These are phyloP conservation scores for Umbelopsis isabellina DNA, from an alignment of 192 early-diverging fungal genomes.

Conservation along the genomic window DNA sequence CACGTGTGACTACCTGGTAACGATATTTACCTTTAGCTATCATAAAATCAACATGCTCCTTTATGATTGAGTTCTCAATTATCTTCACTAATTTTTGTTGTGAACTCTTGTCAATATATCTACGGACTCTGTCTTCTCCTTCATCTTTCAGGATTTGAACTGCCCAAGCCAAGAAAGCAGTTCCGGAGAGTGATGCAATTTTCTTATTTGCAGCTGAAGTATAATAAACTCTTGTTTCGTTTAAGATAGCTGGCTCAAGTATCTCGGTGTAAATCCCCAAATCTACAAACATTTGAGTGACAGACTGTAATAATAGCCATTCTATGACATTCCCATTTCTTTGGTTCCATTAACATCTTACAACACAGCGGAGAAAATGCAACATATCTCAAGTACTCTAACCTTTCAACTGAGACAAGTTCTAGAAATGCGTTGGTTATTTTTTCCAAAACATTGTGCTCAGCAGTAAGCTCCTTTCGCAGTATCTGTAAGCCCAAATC, in stretches of 20 bases:
- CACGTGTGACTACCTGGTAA: not conserved
- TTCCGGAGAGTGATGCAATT: conserved; percentile 57
- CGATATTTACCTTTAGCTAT: conserved; percentile 57
- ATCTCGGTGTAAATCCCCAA: conserved; percentile 71
- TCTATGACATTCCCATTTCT: not conserved
- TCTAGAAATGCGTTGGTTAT: not conserved
- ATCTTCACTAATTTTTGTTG: conserved; percentile 61
- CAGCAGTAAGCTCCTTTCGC: not conserved
- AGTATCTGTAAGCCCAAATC: conserved; percentile 4
- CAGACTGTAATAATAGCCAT: conserved; percentile 47
- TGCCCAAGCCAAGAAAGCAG: conserved; percentile 73
- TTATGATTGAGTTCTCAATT: conserved; percentile 70
- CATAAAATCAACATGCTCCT: conserved; percentile 66
- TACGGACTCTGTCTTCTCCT: conserved; percentile 49
- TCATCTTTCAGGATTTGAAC: conserved; percentile 76
- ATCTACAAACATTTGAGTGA: conserved; percentile 80
- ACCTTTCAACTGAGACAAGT: not conserved
- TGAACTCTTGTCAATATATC: conserved; percentile 70
- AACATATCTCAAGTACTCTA: not conserved
- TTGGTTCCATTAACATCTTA: no score
- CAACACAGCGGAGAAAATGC: no score
- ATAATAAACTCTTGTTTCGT: conserved; percentile 73
- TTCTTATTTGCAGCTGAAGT: conserved; percentile 63
- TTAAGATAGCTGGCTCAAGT: conserved; percentile 78
- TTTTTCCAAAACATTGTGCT: not conserved